Evolutionary conservation across 2,329 filamentous ascomycete species (phyloP), one percentile per base, ranked within the genome.

Genomic region (Alternaria burnsii): DNA sequence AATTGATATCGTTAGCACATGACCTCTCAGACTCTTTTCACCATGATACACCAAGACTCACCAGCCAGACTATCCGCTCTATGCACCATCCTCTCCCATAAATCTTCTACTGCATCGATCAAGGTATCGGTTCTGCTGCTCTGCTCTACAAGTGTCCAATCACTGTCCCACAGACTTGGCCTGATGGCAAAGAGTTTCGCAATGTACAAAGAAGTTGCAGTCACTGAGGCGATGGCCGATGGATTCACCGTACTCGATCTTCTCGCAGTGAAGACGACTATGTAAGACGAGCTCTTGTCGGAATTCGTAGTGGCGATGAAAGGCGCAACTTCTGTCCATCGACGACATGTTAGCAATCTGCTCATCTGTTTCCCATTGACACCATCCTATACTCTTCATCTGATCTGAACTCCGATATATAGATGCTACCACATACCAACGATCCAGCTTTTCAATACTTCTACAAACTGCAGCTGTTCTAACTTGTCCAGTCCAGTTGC

Each of bases 41-140:
- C 0, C 9, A 2, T 7, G 18, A 24, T 1, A 6, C 18, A 24
- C 14, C 7, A 16, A n/a, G 5, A 55, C 55, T 50, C 16, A 55
- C 55, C 9, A 36, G 22, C 18, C 10, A 40, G 16, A 18, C 30
- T 24, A 8, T 46, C 41, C n/a, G 22, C 42, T 18, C 36, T 50
- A 20, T 16, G 7, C 56, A 62, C 42, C 7, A 34, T 24, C 36
- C 7, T 56, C 22, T 53, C 46, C 56, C 60, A 62, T 5, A 62
- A 24, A 14, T 30, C 30, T 38, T 59, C 60, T 14, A 62, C 28
- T n/a, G 52, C 60, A 53, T 62, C 56, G 18, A 47, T 34, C 24
- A 59, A 6, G 18, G 24, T 43, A 36, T 62, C 60, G 32, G 3
- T 36, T n/a, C 55, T 34, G 10, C 2, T 6, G 10, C 56, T 56